A percentile compares a stretch with the other conserved stretches of the same genome.
phyloP scores from a whole-genome alignment of 2,329 filamentous ascomycete species.

The Tolypocladium cylindrosporum region DNA sequence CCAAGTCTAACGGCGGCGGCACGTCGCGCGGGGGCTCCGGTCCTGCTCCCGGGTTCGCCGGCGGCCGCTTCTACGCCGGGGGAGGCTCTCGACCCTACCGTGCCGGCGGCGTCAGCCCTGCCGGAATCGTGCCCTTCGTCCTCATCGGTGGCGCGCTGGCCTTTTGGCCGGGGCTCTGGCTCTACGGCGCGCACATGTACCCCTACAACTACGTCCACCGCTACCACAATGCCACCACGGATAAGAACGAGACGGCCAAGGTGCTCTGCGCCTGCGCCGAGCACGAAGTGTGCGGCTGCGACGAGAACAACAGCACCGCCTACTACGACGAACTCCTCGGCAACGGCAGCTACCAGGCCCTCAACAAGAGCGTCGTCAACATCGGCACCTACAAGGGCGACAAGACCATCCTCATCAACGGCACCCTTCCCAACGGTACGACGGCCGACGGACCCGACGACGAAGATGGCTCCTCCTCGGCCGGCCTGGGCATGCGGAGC shows the following conservation, averaged over 20 bases:
- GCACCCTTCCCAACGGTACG: constrained; percentile 62
- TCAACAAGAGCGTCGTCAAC: constrained; percentile 53
- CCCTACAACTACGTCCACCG: constrained; percentile 30
- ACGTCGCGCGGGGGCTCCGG: constrained; percentile 49
- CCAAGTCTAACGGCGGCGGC: constrained; percentile 35
- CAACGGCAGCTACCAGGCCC: constrained; percentile 46
- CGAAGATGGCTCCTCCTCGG: constrained; percentile 17
- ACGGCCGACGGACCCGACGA: constrained; percentile 28
- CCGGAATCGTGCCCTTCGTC: constrained; percentile 42
- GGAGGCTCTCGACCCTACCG: constrained; percentile 53
- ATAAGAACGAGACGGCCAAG: constrained; percentile 23
- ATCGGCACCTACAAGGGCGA: constrained; percentile 33
- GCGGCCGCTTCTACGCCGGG: constrained; percentile 56
- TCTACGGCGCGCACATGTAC: constrained; percentile 54
- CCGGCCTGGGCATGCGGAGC: constrained; percentile 19
- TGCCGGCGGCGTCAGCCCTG: constrained; percentile 40
- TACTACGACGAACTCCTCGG: constrained; percentile 56
- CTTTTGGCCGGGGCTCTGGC: constrained; percentile 57
- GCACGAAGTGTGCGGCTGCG: constrained; percentile 49
- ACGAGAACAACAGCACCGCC: constrained; percentile 51
- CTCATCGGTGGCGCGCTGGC: constrained; percentile 38
- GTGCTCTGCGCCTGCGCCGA: constrained; percentile 42
- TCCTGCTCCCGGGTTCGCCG: constrained; percentile 45
- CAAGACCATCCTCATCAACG: constrained; percentile 60
- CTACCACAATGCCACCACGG: constrained; percentile 40